Percentiles rank a stretch among this genome's conserved stretches.
Conservation (phyloP, 345 rosid species). For the Citrus inodora region DNA sequence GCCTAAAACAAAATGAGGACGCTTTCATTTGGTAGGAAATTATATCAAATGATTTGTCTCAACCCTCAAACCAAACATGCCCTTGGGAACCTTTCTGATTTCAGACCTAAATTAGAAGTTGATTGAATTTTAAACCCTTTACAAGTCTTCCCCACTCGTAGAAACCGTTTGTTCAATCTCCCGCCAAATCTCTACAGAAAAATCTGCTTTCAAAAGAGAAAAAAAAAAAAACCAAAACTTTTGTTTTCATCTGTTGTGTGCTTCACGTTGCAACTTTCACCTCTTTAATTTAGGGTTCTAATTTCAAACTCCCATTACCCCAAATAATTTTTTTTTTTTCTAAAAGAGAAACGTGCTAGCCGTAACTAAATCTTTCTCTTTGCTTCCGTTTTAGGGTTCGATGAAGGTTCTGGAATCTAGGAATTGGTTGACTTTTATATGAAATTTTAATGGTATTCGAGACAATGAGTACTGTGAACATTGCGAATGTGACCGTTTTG, state of each 20-base stretch:
- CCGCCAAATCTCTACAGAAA: neutral
- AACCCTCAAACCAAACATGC: neutral
- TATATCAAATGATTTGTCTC: no score
- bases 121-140: neutral
- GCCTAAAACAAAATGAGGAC: no score
- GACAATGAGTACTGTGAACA: constrained; percentile 78
- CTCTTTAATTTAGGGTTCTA: neutral
- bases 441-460: neutral
- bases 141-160: neutral
- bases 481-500: constrained; percentile 77
- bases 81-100: neutral
- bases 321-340: neutral
- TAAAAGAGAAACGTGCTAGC: neutral
- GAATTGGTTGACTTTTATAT: neutral
- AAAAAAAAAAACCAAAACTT: no score
- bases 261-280: neutral
- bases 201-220: no score
- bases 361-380: neutral
- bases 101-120: neutral
- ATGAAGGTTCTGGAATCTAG: constrained; percentile 11
- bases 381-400: neutral
- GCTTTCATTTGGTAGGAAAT: no score
- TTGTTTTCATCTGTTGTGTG: neutral
- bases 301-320: neutral
- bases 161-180: constrained; percentile 1